phyloP scores from a whole-genome alignment of 768 basidiomycete species.

The Leucocoprinus leucothites region DNA sequence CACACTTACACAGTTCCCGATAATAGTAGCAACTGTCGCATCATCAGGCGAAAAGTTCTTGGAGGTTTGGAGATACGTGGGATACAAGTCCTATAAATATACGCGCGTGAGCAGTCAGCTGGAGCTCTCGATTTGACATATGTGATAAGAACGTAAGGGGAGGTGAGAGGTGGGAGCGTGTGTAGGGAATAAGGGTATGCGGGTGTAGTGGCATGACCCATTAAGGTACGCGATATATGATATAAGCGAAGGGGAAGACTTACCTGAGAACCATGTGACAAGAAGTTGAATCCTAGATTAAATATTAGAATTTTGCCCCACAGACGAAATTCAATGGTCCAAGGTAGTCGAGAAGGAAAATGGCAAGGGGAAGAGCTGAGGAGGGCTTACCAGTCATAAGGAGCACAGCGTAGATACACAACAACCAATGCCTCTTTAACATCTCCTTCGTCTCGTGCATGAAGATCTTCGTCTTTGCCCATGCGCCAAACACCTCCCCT shows the following conservation, averaged over 20 bases:
- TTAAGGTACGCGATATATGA: neutral
- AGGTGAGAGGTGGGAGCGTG: too few species aligned
- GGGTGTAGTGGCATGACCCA: neutral
- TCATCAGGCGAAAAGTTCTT: slow-evolving; percentile 58
- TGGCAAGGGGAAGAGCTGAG: neutral
- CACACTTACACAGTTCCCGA: slow-evolving; percentile 61
- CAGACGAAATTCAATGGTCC: neutral
- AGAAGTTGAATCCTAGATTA: slow-evolving; percentile 64
- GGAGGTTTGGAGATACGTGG: slow-evolving; percentile 63
- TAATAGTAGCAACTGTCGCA: slow-evolving; percentile 77
- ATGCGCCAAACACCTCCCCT: slow-evolving; percentile 47
- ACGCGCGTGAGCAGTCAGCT: too few species aligned
- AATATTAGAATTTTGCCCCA: too few species aligned
- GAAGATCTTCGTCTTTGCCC: slow-evolving; percentile 67
- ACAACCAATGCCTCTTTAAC: slow-evolving; percentile 78
- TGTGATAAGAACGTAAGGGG: neutral
- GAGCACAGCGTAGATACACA: slow-evolving; percentile 81
- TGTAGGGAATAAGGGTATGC: neutral
- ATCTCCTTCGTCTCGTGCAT: slow-evolving; percentile 68
- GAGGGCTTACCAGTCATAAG: slow-evolving; percentile 61
- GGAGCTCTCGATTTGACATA: neutral
- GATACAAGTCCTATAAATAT: slow-evolving; percentile 61
- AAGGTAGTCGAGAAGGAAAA: too few species aligned
- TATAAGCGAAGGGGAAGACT: slow-evolving; percentile 6
- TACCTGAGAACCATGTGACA: slow-evolving; percentile 70